Base-by-base conservation (phyloP, 208 protist species). In the Trypanosoma cruzi region DNA sequence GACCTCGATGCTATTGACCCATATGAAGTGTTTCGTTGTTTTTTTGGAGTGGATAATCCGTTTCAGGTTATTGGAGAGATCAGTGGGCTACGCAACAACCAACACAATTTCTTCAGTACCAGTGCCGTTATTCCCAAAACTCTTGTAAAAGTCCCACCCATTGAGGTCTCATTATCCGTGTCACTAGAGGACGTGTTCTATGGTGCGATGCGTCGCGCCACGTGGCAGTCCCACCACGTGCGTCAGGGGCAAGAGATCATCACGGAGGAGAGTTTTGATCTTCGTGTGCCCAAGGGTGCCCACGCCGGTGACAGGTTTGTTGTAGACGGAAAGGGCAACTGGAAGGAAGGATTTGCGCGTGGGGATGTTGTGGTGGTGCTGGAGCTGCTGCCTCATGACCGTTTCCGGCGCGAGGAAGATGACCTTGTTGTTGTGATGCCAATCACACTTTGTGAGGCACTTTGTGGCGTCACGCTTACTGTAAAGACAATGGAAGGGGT, bases 31-130 rank as follows among this genome's bases (percentile, higher is more conserved):
- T 97, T 97, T 76, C 84, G 82, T 49, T 50, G 73, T 29, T 97
- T 97, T 73, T 97, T 97, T 68, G 92, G 92, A 28, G 89, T 97
- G 13, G 84, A 91, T 49, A 94, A 93, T 59, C 92, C 92, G 6
- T 97, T 97, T 62, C 85, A 94, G 76, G 82, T 95, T n/a, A 79
- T 92, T 62, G 87, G 83, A 10, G 69, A 73, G 34, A 79, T 91
- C 34, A 85, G 86, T 60, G 82, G 77, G 13, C 77, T 90, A 53
- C 81, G 89, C 62, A 81, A 82, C 77, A 93, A 93, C 67, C 82
- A 88, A 57, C 89, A 96, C 60, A 64, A 91, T 40, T 95, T 93
- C 66, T 95, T 95, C 79, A 90, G 85, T 68, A 67, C 44, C 18
- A 76, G 74, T 20, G 79, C 85, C 0, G 86, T 80, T 44, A 81